Percentiles rank a stretch among this genome's conserved stretches.
Evolutionary conservation across 2,329 filamentous ascomycete genomes (phyloP).

Genomic region (Neurospora crassa): DNA sequence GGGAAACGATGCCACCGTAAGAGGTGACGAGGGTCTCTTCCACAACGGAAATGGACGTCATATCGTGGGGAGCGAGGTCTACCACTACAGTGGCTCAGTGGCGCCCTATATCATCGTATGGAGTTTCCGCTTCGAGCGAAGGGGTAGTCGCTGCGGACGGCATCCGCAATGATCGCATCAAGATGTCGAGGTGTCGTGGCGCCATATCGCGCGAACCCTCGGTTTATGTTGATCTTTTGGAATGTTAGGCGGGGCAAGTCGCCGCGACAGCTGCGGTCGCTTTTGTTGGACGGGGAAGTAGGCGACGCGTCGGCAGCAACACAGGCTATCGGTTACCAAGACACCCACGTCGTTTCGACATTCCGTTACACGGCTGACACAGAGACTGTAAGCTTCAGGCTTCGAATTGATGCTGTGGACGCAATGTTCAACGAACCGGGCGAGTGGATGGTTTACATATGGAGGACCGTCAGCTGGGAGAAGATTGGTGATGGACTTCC

Average conservation of each 20-base stretch:
- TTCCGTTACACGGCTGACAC: neutral
- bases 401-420: neutral
- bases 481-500: neutral
- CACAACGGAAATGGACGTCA: neutral
- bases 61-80: neutral
- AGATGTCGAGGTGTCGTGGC: neutral
- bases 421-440: neutral
- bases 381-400: neutral
- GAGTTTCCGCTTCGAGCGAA: neutral
- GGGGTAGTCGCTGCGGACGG: neutral
- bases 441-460: neutral
- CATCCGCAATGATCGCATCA: neutral
- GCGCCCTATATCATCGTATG: neutral
- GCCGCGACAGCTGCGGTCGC: slow-evolving; percentile 1
- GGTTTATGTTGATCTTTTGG: neutral
- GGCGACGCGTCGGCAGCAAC: neutral
- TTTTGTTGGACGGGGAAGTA: neutral
- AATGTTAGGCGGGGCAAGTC: neutral
- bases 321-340: neutral
- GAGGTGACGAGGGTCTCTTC: neutral
- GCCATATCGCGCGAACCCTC: neutral
- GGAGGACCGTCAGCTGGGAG: neutral
- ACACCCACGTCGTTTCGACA: neutral
- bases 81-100: neutral
- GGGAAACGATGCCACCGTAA: neutral